Percentiles rank a stretch among this genome's conserved stretches.
phyloP scores from a whole-genome alignment of 306 rosid species.

The Elaeagnus macrophylla region DNA sequence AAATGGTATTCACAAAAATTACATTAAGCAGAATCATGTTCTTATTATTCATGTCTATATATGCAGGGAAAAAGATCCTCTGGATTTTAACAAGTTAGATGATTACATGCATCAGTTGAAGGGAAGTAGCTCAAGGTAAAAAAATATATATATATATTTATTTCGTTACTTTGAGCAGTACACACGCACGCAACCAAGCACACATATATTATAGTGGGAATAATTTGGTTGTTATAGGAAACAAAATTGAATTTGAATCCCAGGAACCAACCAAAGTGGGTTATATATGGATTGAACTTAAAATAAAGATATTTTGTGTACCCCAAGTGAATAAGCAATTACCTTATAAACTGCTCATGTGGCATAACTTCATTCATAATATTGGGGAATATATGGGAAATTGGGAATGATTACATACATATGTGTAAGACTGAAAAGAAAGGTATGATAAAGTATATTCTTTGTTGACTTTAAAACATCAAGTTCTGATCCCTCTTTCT shows the following conservation, averaged over 20 bases:
- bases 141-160: neutral
- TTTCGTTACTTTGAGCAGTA: no score
- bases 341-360: no score
- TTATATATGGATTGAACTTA: no score
- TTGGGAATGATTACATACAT: no score
- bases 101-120: constrained; percentile 73
- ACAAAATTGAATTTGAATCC: neutral
- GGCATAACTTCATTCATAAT: no score
- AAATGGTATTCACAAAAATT: neutral
- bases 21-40: neutral
- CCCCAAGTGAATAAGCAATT: no score
- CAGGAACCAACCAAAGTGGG: neutral
- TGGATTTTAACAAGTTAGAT: constrained; percentile 67
- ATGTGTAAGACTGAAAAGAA: neutral
- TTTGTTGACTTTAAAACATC: constrained; percentile 30
- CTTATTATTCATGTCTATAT: neutral
- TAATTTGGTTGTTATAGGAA: no score
- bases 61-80: constrained; percentile 49
- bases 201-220: neutral
- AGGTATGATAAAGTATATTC: constrained; percentile 27
- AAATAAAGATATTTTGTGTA: no score
- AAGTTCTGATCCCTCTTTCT: constrained; percentile 11
- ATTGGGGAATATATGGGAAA: no score
- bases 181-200: no score
- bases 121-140: constrained; percentile 85